A percentile compares a stretch with the other conserved stretches of the same genome.
These are phyloP conservation scores for Xylaria acuta DNA, from an alignment of 495 filamentous ascomycete genomes.

Conservation along the genomic window DNA sequence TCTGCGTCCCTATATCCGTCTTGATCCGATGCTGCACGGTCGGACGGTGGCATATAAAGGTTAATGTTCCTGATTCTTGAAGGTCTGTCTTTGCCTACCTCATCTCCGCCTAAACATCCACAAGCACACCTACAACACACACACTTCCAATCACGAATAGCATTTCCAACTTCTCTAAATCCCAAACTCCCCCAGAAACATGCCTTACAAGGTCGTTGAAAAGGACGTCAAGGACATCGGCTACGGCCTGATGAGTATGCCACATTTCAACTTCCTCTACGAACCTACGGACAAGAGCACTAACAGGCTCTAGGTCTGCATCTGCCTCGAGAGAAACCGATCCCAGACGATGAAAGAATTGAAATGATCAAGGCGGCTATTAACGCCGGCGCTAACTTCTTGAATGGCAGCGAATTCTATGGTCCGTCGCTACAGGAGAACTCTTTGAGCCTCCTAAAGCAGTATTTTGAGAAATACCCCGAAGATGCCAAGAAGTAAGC, in stretches of 20 bases:
- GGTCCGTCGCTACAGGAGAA: constrained; percentile 64
- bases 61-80: not conserved
- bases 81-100: not conserved
- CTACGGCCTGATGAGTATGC: constrained; percentile 52
- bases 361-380: constrained; percentile 67
- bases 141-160: not conserved
- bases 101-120: not conserved
- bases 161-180: not conserved
- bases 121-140: not conserved
- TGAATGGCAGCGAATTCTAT: constrained; percentile 77
- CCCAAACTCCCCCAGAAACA: not conserved
- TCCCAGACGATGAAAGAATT: constrained; percentile 61
- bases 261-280: not conserved
- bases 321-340: constrained; percentile 59
- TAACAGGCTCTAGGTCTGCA: constrained; percentile 60
- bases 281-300: not conserved
- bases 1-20: constrained; percentile 5
- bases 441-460: constrained; percentile 60
- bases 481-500: constrained; percentile 60
- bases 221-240: constrained; percentile 52
- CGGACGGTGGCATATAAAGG: constrained; percentile 2
- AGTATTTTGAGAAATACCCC: constrained; percentile 64
- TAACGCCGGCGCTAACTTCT: constrained; percentile 63
- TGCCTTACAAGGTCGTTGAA: constrained; percentile 36
- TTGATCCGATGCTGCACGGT: not conserved